These are phyloP conservation scores for Colletotrichum sansevieriae DNA, from an alignment of 2,329 filamentous ascomycete genomes.

Conservation along the genomic window DNA sequence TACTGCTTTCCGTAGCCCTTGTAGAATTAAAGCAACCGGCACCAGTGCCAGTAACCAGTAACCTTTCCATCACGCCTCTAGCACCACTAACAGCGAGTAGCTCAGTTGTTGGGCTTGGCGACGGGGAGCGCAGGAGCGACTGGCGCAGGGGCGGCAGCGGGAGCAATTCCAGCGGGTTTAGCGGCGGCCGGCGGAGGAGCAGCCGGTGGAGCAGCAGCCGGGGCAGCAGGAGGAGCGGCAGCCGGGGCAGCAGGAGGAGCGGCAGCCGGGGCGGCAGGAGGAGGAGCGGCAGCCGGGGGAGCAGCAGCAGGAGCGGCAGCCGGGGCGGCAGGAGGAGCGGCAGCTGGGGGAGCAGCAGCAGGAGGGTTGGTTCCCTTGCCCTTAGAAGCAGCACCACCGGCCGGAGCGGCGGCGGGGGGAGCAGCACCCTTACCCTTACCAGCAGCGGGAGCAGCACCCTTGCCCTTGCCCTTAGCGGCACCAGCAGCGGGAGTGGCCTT, in stretches of 20 bases:
- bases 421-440: slow-evolving; percentile 31
- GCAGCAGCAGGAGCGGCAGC: slow-evolving; percentile 8
- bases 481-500: slow-evolving; percentile 21
- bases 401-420: slow-evolving; percentile 20
- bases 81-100: background rate
- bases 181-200: slow-evolving; percentile 7
- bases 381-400: slow-evolving; percentile 30
- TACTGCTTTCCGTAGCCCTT: slow-evolving; percentile 19
- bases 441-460: slow-evolving; percentile 27
- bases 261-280: background rate
- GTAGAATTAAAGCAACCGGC: slow-evolving; percentile 12
- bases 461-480: slow-evolving; percentile 27
- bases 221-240: background rate
- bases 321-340: slow-evolving; percentile 5
- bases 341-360: slow-evolving; percentile 15
- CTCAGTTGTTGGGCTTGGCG: slow-evolving; percentile 24
- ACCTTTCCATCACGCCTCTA: slow-evolving; percentile 13
- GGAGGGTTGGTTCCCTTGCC: slow-evolving; percentile 26
- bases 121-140: slow-evolving; percentile 30
- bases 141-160: slow-evolving; percentile 31
- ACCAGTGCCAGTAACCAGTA: slow-evolving; percentile 26
- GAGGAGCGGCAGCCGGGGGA: slow-evolving; percentile 10
- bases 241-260: slow-evolving; percentile 11
- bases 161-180: slow-evolving; percentile 11
- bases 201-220: slow-evolving; percentile 5